Evolutionary conservation across 257 asterid genomes (phyloP).

Genomic region (Ophiorrhiza pumila): DNA sequence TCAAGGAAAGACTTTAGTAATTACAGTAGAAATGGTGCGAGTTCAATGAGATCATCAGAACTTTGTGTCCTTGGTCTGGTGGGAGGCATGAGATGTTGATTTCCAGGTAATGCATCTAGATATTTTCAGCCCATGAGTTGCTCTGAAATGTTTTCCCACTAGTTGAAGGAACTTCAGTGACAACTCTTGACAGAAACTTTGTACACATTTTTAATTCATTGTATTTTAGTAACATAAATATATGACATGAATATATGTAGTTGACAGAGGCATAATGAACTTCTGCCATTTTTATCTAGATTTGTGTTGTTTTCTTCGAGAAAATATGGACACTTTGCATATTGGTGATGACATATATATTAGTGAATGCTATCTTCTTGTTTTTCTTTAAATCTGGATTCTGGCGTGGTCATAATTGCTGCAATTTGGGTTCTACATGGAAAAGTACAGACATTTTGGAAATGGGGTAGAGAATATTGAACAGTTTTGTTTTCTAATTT

Average conservation of each 20-base stretch:
- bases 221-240: too few species aligned
- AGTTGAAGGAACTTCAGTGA: not conserved
- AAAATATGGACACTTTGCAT: too few species aligned
- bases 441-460: too few species aligned
- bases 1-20: slow-evolving; percentile 69
- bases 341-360: too few species aligned
- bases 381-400: too few species aligned
- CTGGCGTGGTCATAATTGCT: too few species aligned
- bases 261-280: not conserved
- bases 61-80: not conserved
- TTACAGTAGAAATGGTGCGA: not conserved
- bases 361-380: too few species aligned
- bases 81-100: not conserved
- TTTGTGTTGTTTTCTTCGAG: not conserved
- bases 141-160: not conserved
- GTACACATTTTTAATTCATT: too few species aligned
- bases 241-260: too few species aligned
- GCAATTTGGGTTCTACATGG: too few species aligned
- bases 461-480: too few species aligned
- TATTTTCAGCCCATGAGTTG: not conserved
- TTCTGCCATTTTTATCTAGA: not conserved
- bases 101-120: not conserved
- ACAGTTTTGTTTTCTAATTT: too few species aligned
- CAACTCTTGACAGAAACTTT: not conserved
- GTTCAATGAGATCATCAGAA: not conserved